Conservation (phyloP, 371 early-diverging fungal species). For the Thermomucor indicae-seudaticae region DNA sequence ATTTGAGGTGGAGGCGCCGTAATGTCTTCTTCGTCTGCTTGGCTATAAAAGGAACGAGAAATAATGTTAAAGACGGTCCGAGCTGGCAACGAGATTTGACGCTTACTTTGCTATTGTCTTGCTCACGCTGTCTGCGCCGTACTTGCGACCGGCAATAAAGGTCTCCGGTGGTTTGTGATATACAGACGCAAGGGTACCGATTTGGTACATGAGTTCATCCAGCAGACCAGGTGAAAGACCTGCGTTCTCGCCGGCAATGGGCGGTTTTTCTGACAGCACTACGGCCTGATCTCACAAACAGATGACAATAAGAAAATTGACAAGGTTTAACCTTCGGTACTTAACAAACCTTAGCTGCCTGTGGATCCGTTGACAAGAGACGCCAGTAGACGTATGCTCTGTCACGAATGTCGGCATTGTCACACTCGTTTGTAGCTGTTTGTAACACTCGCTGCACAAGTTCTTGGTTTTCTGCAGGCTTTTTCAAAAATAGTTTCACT, state of each 20-base stretch:
- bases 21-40: constrained; percentile 49
- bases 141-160: constrained; percentile 67
- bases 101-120: constrained; percentile 47
- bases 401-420: constrained; percentile 95
- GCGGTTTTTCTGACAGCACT: constrained; percentile 88
- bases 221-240: constrained; percentile 77
- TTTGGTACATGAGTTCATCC: constrained; percentile 84
- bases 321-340: neutral
- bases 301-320: neutral
- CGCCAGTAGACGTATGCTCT: constrained; percentile 97
- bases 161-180: constrained; percentile 90
- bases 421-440: constrained; percentile 83
- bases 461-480: constrained; percentile 84
- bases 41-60: constrained; percentile 17
- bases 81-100: neutral
- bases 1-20: constrained; percentile 48
- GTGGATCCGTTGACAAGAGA: constrained; percentile 88
- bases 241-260: constrained; percentile 81
- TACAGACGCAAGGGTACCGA: constrained; percentile 87
- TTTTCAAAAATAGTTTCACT: constrained; percentile 89
- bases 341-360: constrained; percentile 59
- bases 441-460: constrained; percentile 85
- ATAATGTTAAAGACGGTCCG: neutral
- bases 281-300: constrained; percentile 39
- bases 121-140: constrained; percentile 54